Evolutionary conservation across 208 protist genomes (phyloP).

Genomic region (Leishmania amazonensis): DNA sequence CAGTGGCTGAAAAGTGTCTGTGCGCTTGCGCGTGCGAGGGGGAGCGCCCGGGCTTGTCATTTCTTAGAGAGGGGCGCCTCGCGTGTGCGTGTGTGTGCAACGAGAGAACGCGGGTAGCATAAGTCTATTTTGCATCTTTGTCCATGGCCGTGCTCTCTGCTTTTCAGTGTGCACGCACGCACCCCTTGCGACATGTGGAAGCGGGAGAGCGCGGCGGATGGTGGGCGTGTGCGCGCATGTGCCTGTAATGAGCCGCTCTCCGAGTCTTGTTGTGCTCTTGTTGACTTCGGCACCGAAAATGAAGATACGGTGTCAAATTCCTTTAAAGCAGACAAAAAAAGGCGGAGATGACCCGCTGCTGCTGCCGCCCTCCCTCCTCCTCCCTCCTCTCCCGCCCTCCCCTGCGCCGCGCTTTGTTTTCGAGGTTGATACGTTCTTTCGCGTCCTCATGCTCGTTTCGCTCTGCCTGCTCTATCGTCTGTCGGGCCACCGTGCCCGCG

Average conservation of each 20-base stretch:
- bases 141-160: background rate
- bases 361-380: background rate
- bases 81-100: background rate
- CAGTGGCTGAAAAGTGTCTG: background rate
- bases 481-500: background rate
- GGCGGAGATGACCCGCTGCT: no score
- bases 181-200: background rate
- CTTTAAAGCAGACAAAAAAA: background rate
- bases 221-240: background rate
- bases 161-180: background rate
- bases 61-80: background rate
- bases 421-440: no score
- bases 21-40: background rate
- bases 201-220: background rate
- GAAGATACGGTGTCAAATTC: background rate
- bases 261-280: background rate
- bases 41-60: background rate
- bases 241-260: background rate
- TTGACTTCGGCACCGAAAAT: background rate
- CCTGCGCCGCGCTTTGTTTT: no score
- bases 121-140: background rate
- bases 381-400: background rate
- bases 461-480: background rate
- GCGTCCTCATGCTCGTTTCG: background rate
- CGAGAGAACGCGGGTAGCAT: background rate